Conservation (phyloP, 2,329 filamentous ascomycete genomes). For the Neurospora sp. region DNA sequence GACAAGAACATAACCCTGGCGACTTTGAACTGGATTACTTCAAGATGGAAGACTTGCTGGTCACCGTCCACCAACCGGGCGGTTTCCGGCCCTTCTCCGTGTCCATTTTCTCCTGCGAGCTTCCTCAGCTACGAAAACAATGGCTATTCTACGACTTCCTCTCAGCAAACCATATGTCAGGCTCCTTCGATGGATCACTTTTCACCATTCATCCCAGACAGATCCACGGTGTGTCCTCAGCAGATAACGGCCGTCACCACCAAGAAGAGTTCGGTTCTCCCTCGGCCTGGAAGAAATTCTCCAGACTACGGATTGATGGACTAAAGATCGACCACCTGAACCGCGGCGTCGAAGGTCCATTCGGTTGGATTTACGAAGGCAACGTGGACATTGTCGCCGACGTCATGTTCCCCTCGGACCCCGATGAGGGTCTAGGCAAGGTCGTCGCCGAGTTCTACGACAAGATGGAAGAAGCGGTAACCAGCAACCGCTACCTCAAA, state of each 20-base stretch:
- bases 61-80: constrained; percentile 84
- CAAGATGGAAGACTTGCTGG: constrained; percentile 85
- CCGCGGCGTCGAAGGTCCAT: constrained; percentile 81
- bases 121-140: constrained; percentile 85
- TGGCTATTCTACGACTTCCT: constrained; percentile 98
- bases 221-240: constrained; percentile 66
- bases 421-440: constrained; percentile 80
- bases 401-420: constrained; percentile 84
- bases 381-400: constrained; percentile 96
- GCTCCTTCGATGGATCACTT: constrained; percentile 86
- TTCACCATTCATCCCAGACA: constrained; percentile 96
- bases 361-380: constrained; percentile 96
- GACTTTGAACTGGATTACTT: constrained; percentile 97
- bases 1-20: constrained; percentile 77
- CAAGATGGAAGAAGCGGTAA: constrained; percentile 85
- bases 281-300: constrained; percentile 90
- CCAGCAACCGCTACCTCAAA: constrained; percentile 57
- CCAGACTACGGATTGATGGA: constrained; percentile 80
- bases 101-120: constrained; percentile 91
- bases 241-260: constrained; percentile 39
- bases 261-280: constrained; percentile 50
- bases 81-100: constrained; percentile 91
- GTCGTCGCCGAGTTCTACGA: constrained; percentile 98
- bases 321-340: constrained; percentile 95
- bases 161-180: constrained; percentile 90